Evolutionary conservation across 1,139 yeast genomes (phyloP).

Genomic region (Taphrina sp.): DNA sequence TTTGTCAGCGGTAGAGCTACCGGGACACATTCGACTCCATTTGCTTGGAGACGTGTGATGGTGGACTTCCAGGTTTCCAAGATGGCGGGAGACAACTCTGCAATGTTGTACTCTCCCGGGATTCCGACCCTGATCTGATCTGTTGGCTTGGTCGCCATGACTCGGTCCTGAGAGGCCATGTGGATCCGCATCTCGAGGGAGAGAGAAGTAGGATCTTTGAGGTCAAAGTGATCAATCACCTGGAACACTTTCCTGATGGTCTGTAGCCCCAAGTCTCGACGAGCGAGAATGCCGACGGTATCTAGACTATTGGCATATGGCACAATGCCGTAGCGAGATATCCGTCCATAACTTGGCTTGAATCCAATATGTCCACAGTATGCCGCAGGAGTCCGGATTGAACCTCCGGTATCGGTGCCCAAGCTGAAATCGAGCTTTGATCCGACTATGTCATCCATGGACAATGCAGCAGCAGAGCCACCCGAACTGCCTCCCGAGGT

Average conservation of each 20-base stretch:
- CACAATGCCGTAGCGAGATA: conserved; percentile 88
- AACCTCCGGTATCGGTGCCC: conserved; percentile 98
- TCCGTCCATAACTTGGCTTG: conserved; percentile 88
- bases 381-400: conserved; percentile 86
- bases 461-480: conserved; percentile 77
- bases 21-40: conserved; percentile 58
- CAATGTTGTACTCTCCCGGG: conserved; percentile 62
- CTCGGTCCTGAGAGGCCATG: conserved; percentile 36
- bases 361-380: conserved; percentile 81
- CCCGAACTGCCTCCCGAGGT: conserved; percentile 93
- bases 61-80: conserved; percentile 51
- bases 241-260: conserved; percentile 52
- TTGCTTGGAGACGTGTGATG: conserved; percentile 48
- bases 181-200: conserved; percentile 42
- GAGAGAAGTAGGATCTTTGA: conserved; percentile 77
- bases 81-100: conserved; percentile 55
- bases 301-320: conserved; percentile 93
- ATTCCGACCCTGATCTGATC: conserved; percentile 59
- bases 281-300: conserved; percentile 80
- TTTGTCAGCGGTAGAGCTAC: conserved; percentile 70
- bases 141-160: conserved; percentile 22
- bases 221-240: conserved; percentile 50
- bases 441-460: background rate
- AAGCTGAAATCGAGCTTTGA: conserved; percentile 1
- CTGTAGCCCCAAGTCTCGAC: conserved; percentile 46